Base-by-base conservation (phyloP, 2,329 filamentous ascomycete genomes). In the Cladophialophora bantiana region DNA sequence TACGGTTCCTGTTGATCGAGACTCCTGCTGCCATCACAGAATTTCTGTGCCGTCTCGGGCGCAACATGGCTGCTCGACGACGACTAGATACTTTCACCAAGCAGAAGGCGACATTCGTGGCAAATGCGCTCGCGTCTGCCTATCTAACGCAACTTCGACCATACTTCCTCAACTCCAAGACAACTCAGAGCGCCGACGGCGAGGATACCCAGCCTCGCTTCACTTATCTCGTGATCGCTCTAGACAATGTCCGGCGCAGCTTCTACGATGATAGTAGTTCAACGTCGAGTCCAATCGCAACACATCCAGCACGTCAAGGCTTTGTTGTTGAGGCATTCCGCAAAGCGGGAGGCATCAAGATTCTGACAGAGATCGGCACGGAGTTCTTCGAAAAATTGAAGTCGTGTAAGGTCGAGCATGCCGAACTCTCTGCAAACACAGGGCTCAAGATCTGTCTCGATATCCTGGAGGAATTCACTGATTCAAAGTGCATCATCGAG, bases 301-400 rank as follows among this genome's bases (percentile, higher is more conserved):
- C 64, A 31, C 60, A 55, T 40, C 58, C 68, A 10, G 66, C 68
- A 45, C 65, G 59, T 20, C 76, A 89, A 68, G 90, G 93, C 52
- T 85, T 95, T 34, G 89, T 98, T 40, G 83, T 99, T 31, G 85
- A 94, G 63, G 91, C 93, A 0, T 97, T 99, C 81, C 94, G 94
- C 77, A 89, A 92, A 67, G 86, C 88, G 56, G 89, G 88, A 45
- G 94, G 95, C 0, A 84, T 99, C 66, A 85, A 88, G 7, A 84
- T 88, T 4, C 81, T 98, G 67, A 93, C 92, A 72, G 81, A 85
- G 0, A 89, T 96, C 75, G 84, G 96, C 9, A 82, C 87, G 48
- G 83, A 86, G 18, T 95, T 96, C 73, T 84, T 87, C 60, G 79
- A 84, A 7, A 86, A 89, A 67, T 83, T 87, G 35, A 82, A 83